A percentile compares a stretch with the other conserved stretches of the same genome.
These are phyloP conservation scores for Cladophialophora yegresii DNA, from an alignment of 2,329 filamentous ascomycete species.

Conservation along the genomic window DNA sequence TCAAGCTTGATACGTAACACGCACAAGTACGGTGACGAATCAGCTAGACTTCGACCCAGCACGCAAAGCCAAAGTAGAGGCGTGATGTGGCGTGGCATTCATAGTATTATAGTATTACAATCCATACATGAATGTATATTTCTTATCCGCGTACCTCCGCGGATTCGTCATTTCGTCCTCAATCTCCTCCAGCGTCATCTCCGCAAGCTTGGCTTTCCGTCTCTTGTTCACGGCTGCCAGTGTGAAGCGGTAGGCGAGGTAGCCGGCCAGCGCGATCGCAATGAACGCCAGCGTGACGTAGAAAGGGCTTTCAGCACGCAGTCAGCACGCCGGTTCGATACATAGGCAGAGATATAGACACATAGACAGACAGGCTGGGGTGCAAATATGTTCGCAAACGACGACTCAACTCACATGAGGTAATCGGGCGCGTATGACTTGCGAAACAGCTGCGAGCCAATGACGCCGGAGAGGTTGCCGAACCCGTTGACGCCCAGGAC, in stretches of 20 bases:
- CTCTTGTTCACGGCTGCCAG: constrained; percentile 38
- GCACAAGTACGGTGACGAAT: too few species aligned
- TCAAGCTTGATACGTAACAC: too few species aligned
- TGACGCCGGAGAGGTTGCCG: constrained; percentile 52
- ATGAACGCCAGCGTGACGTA: constrained; percentile 41
- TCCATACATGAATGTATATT: constrained; percentile 40
- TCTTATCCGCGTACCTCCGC: constrained; percentile 38
- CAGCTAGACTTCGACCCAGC: too few species aligned
- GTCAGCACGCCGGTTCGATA: neutral
- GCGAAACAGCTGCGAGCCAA: constrained; percentile 53
- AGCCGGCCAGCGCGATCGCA: constrained; percentile 39
- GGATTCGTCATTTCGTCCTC: constrained; percentile 24
- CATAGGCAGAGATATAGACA: neutral
- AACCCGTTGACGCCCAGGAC: constrained; percentile 59
- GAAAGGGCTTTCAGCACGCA: constrained; percentile 36
- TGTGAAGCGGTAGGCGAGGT: constrained; percentile 39
- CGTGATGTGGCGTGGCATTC: too few species aligned
- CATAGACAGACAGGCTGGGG: neutral
- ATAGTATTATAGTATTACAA: constrained; percentile 24
- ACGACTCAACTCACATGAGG: constrained; percentile 22
- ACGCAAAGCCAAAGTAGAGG: too few species aligned
- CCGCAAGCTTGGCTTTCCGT: constrained; percentile 29
- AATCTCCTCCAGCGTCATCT: constrained; percentile 35
- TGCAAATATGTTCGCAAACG: neutral
- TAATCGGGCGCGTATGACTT: constrained; percentile 41